These are phyloP conservation scores for Sclerotinia subarctica DNA, from an alignment of 2,329 filamentous ascomycete species.

Conservation along the genomic window DNA sequence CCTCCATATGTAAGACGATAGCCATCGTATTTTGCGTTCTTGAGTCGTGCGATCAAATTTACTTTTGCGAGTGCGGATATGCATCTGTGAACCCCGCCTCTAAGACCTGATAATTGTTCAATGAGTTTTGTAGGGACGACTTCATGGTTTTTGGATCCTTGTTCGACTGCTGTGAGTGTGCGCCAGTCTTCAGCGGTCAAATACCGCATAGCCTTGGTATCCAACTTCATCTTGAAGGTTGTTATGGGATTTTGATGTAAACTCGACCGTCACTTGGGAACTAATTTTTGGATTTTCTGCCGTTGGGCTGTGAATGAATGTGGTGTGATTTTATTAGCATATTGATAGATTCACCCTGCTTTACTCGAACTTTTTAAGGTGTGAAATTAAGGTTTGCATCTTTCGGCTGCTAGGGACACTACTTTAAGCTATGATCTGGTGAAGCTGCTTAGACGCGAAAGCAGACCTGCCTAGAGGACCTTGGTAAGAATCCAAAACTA, in stretches of 20 bases:
- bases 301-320: constrained; percentile 5
- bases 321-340: not conserved
- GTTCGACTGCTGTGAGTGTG: constrained; percentile 88
- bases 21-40: constrained; percentile 96
- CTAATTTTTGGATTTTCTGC: constrained; percentile 16
- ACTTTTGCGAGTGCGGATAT: constrained; percentile 92
- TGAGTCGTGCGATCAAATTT: constrained; percentile 84
- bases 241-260: constrained; percentile 2
- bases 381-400: constrained; percentile 14
- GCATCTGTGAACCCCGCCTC: constrained; percentile 77
- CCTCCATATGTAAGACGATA: constrained; percentile 96
- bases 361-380: not conserved
- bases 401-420: constrained; percentile 19
- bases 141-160: constrained; percentile 94
- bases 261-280: not conserved
- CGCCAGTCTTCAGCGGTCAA: constrained; percentile 91
- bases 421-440: constrained; percentile 22
- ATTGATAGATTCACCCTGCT: not conserved
- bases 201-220: constrained; percentile 90
- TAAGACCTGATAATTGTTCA: constrained; percentile 74
- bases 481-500: constrained; percentile 29
- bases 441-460: constrained; percentile 23
- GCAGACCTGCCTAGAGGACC: constrained; percentile 22
- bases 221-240: constrained; percentile 72
- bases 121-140: constrained; percentile 90